Conservation (phyloP, 306 rosid species). For the Begonia peltatifolia region DNA sequence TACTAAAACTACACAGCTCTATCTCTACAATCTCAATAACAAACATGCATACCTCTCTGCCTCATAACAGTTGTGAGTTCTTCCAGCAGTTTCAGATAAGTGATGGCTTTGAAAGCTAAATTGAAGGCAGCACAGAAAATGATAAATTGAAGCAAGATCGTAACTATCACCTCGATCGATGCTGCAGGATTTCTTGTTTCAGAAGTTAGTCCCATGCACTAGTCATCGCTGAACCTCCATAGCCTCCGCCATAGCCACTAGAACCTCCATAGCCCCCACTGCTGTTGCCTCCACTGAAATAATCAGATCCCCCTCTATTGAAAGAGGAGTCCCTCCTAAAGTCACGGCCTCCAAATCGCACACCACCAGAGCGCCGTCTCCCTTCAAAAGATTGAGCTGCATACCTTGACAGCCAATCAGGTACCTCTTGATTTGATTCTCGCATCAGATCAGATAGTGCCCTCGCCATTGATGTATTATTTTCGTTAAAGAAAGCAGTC, state of each 20-base stretch:
- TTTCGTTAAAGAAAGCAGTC: conserved; percentile 80
- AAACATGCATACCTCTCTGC: too few species aligned
- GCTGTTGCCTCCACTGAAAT: conserved; percentile 28
- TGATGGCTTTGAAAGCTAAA: too few species aligned
- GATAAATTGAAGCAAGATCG: too few species aligned
- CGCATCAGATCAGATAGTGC: conserved; percentile 65
- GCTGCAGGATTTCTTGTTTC: not conserved
- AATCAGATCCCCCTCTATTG: conserved; percentile 42
- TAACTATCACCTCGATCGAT: too few species aligned
- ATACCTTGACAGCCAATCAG: conserved; percentile 67
- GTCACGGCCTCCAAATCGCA: conserved; percentile 72
- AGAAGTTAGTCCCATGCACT: conserved; percentile 57
- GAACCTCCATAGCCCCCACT: conserved; percentile 39
- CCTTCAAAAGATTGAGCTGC: conserved; percentile 53
- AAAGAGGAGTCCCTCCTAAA: conserved; percentile 43
- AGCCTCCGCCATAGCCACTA: conserved; percentile 37
- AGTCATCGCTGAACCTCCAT: conserved; percentile 47
- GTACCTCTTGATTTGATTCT: conserved; percentile 77
- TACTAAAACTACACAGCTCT: too few species aligned
- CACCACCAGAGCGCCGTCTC: conserved; percentile 69
- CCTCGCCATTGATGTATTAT: conserved; percentile 56
- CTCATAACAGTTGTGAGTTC: too few species aligned
- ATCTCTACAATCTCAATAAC: too few species aligned
- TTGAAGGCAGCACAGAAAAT: too few species aligned
- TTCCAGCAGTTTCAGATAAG: too few species aligned